A percentile compares a stretch with the other conserved stretches of the same genome.
Evolutionary conservation across 495 filamentous ascomycete species (phyloP).

Genomic region (Talaromyces borbonicus): DNA sequence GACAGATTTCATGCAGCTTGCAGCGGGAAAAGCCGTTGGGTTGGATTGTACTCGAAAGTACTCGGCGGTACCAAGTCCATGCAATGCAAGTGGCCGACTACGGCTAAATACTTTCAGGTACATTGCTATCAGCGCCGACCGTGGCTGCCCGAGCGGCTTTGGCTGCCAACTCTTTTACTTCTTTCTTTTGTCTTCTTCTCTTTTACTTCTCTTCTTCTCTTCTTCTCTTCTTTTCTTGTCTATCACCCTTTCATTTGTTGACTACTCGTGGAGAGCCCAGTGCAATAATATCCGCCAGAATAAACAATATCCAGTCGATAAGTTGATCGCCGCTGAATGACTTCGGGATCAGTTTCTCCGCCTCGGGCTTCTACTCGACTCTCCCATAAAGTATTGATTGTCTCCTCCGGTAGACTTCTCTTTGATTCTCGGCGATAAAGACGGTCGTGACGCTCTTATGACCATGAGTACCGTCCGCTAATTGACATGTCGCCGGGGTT

Average conservation of each 20-base stretch:
- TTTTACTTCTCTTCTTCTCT: neutral
- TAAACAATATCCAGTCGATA: neutral
- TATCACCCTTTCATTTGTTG: neutral
- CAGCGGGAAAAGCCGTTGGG: conserved; percentile 3
- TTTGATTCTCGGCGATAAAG: neutral
- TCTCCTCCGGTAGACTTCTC: neutral
- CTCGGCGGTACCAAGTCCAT: neutral
- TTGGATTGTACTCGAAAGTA: neutral
- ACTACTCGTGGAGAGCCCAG: too few species aligned
- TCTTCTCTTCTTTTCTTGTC: neutral
- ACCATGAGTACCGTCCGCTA: conserved; percentile 2
- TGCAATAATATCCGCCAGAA: neutral
- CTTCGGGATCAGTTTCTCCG: too few species aligned
- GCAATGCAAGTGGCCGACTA: neutral
- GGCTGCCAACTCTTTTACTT: neutral
- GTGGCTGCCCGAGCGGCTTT: conserved; percentile 1
- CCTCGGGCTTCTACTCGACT: too few species aligned
- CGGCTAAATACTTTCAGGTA: too few species aligned
- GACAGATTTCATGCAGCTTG: conserved; percentile 8
- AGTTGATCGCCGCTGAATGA: too few species aligned
- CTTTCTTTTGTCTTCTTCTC: neutral
- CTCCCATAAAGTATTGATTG: neutral
- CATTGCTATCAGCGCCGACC: neutral
- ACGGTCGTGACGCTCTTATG: neutral
- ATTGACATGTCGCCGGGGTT: conserved; percentile 2